Percentiles rank a stretch among this genome's conserved stretches.
Evolutionary conservation across 164 flowering plant genomes (phyloP).

Genomic region (Houttuynia cordata): DNA sequence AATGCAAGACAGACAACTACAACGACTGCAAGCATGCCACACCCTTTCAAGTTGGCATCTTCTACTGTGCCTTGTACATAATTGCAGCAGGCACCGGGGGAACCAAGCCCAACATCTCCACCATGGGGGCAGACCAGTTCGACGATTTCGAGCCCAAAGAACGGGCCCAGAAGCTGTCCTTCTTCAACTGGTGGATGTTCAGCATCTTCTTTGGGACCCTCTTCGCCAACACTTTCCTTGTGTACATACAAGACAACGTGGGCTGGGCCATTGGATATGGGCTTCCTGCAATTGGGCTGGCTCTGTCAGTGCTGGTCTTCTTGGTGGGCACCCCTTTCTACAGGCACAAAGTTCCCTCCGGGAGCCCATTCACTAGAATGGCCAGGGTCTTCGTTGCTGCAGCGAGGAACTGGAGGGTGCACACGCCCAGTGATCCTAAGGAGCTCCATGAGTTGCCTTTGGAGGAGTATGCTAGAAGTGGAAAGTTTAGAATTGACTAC

Average conservation of each 20-base stretch:
- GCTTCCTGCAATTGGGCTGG: slow-evolving; percentile 21
- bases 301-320: slow-evolving; percentile 11
- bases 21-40: slow-evolving; percentile 8
- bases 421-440: slow-evolving; percentile 15
- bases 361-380: slow-evolving; percentile 24
- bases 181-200: slow-evolving; percentile 33
- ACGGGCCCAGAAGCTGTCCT: slow-evolving; percentile 16
- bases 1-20: not conserved
- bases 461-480: slow-evolving; percentile 12
- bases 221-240: slow-evolving; percentile 20
- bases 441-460: slow-evolving; percentile 20
- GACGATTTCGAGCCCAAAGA: slow-evolving; percentile 22
- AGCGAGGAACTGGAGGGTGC: slow-evolving; percentile 12
- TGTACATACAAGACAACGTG: slow-evolving; percentile 23
- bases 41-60: slow-evolving; percentile 12
- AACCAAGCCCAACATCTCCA: slow-evolving; percentile 25
- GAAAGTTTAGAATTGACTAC: slow-evolving; percentile 13
- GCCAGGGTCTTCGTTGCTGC: slow-evolving; percentile 16
- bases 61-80: slow-evolving; percentile 15
- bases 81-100: slow-evolving; percentile 20
- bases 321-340: slow-evolving; percentile 20
- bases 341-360: slow-evolving; percentile 20
- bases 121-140: slow-evolving; percentile 19
- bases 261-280: slow-evolving; percentile 25
- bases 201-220: slow-evolving; percentile 23